Evolutionary conservation across 805 yeast genomes (phyloP), one percentile per base, ranked within the genome.

Genomic region (Kluyveromyces nonfermentans): DNA sequence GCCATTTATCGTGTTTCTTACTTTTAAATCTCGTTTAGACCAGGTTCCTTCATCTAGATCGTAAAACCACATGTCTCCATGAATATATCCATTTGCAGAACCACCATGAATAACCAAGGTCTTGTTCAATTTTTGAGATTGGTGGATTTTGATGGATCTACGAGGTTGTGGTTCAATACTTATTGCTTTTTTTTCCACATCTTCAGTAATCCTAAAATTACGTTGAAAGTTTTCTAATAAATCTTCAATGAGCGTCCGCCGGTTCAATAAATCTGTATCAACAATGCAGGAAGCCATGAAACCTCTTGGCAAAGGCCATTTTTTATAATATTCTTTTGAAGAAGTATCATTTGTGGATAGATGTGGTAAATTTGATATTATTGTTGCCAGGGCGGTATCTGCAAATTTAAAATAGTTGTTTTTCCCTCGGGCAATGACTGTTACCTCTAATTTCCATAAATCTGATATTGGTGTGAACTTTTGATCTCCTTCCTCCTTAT

Each of bases 61-160:
- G 48, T 72, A 75, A 61, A 68, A 64, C 80, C 80, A 75, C 51
- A 68, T 51, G 55, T 75, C 80, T 21, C 75, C 74, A 20, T 62
- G 53, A 9, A 74, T 66, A 15, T 63, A 55, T 8, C 43, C 37
- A 21, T 59, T 54, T 37, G 61, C 49, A 1, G 71, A 65, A 3
- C 73, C 73, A 19, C 73, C 73, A 45, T 69, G 72, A 1, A 64
- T 46, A 1, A 65, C 50, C 6, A 68, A 40, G 7, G 54, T 50
- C 19, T 51, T 51, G 31, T 43, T 42, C 4, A 37, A 16, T 31
- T 38, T 42, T 16, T 36, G 6, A 5, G 21, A 19, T 12, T 43
- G 15, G 16, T n/a, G 7, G 21, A 20, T 7, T 9, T 17, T 30
- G 10, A 18, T 3, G 3, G 33, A 7, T 17, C 34, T 14, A 14